Evolutionary conservation across 805 yeast genomes (phyloP).

Genomic region (Starmerella stigmatis): DNA sequence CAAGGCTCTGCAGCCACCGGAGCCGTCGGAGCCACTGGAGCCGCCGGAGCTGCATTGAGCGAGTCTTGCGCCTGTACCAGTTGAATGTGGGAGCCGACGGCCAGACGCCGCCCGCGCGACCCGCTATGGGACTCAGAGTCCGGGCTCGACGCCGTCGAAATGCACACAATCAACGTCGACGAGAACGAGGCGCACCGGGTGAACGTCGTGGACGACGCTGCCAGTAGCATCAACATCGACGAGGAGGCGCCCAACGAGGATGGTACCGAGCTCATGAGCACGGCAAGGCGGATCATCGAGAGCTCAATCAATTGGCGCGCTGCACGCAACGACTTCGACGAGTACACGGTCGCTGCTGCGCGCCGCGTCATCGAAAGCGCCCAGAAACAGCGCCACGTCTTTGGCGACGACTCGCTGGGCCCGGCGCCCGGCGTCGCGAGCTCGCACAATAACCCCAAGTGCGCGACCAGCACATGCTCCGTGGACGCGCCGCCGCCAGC

Average conservation of each 20-base stretch:
- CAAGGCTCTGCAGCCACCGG: too few species aligned
- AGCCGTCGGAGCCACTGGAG: too few species aligned
- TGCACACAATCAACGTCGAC: background rate
- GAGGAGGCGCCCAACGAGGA: conserved; percentile 21
- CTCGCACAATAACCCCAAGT: too few species aligned
- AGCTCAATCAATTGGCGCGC: conserved; percentile 5
- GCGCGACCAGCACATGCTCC: too few species aligned
- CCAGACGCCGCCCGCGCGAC: too few species aligned
- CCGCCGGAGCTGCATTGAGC: too few species aligned
- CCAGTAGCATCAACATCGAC: conserved; percentile 28
- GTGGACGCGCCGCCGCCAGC: background rate
- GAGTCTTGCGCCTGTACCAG: too few species aligned
- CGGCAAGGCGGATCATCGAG: conserved; percentile 23
- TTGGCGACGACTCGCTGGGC: too few species aligned
- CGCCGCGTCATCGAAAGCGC: conserved; percentile 21
- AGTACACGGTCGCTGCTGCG: conserved; percentile 27
- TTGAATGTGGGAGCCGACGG: too few species aligned
- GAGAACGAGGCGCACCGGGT: background rate
- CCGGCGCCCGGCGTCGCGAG: too few species aligned
- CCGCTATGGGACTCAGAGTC: background rate
- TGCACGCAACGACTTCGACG: conserved; percentile 25
- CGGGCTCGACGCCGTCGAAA: background rate
- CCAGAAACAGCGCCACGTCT: conserved; percentile 12
- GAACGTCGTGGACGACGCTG: conserved; percentile 26
- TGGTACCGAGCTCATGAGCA: conserved; percentile 22